Evolutionary conservation across 306 rosid genomes (phyloP).

Genomic region (Prunus mira): DNA sequence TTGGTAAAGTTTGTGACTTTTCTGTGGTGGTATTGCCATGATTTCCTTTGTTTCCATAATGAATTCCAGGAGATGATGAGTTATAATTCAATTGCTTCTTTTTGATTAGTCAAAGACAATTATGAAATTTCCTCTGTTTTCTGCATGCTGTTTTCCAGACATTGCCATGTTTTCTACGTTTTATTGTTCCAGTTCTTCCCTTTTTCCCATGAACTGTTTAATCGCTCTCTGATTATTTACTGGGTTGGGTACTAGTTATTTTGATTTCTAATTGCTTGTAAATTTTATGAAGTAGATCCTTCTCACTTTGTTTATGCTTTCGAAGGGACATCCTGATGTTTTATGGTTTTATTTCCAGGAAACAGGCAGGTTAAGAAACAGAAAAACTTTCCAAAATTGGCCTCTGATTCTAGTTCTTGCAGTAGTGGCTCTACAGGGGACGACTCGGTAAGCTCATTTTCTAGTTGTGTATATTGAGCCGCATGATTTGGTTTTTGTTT

Average conservation of each 20-base stretch:
- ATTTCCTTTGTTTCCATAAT: conserved; percentile 35
- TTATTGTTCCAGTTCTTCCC: not conserved
- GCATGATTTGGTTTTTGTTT: not conserved
- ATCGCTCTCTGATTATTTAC: not conserved
- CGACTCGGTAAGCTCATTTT: conserved; percentile 57
- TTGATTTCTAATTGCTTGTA: not conserved
- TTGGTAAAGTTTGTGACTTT: conserved; percentile 23
- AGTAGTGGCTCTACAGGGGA: conserved; percentile 45
- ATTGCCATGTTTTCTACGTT: not conserved
- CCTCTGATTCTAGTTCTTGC: conserved; percentile 55
- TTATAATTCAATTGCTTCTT: conserved; percentile 32
- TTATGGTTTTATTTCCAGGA: conserved; percentile 46
- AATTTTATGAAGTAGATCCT: conserved; percentile 3
- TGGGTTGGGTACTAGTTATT: conserved; percentile 26
- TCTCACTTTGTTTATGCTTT: conserved; percentile 13
- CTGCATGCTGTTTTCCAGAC: conserved; percentile 1
- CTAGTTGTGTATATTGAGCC: conserved; percentile 1
- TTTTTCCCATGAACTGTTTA: not conserved
- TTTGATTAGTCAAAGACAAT: conserved; percentile 3
- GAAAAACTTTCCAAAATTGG: conserved; percentile 31
- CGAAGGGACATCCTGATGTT: conserved; percentile 29
- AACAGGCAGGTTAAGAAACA: conserved; percentile 43
- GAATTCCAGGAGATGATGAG: conserved; percentile 31
- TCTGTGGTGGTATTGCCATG: conserved; percentile 34
- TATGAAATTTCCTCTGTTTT: not conserved